A percentile compares a stretch with the other conserved stretches of the same genome.
Conservation (phyloP, 169 alveolate genomes). For the Amoebophrya sp. region DNA sequence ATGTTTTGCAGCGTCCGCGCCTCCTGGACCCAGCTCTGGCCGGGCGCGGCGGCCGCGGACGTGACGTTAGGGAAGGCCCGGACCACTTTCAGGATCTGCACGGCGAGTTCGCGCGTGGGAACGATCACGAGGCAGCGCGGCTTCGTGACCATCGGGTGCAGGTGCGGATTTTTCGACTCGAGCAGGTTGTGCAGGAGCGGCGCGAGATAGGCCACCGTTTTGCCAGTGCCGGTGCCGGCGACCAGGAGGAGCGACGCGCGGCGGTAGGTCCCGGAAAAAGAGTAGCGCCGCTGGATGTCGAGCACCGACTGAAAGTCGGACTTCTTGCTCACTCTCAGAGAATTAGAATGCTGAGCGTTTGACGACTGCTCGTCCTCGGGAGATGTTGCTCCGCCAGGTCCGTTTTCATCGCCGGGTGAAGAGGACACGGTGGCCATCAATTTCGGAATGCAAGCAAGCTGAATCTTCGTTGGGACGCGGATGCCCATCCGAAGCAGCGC, state of each 20-base stretch:
- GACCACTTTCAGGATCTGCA: constrained; percentile 16
- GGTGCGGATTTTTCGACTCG: background rate
- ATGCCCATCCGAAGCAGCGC: background rate
- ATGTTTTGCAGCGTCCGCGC: constrained; percentile 15
- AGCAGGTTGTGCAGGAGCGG: constrained; percentile 24
- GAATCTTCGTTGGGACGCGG: background rate
- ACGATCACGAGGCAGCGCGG: constrained; percentile 31
- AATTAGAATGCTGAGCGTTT: no score
- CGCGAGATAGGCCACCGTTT: constrained; percentile 29
- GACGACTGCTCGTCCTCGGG: no score
- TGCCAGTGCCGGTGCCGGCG: constrained; percentile 36
- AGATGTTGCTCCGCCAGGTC: no score
- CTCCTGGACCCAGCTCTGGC: constrained; percentile 30
- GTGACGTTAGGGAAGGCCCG: background rate
- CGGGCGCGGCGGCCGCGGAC: constrained; percentile 18
- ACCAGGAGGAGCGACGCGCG: no score
- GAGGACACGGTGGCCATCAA: no score
- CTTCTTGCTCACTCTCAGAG: no score
- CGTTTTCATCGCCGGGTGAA: no score
- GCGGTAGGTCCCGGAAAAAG: no score
- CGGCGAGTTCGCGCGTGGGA: constrained; percentile 37
- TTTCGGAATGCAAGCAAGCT: background rate
- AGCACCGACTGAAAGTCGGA: no score
- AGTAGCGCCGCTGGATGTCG: no score
- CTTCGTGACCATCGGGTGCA: constrained; percentile 10